These are phyloP conservation scores for Neonectria coccinea DNA, from an alignment of 2,329 filamentous ascomycete genomes.

Conservation along the genomic window DNA sequence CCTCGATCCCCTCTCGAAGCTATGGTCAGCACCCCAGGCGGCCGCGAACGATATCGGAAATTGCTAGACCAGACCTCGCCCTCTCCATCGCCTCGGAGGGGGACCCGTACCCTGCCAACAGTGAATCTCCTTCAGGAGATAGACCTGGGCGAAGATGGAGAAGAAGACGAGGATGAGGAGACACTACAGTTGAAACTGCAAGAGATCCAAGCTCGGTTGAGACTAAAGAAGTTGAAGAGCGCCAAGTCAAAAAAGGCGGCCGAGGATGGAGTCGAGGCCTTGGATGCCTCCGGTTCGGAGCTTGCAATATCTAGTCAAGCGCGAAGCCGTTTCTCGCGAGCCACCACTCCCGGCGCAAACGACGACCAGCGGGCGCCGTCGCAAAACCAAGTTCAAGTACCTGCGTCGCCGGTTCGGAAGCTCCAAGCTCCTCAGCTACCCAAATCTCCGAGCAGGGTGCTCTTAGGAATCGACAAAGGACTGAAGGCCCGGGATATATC, in stretches of 20 bases:
- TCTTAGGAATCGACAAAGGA: constrained; percentile 91
- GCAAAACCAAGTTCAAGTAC: constrained; percentile 74
- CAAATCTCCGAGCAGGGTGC: constrained; percentile 81
- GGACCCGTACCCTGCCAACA: constrained; percentile 39
- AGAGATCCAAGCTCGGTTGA: constrained; percentile 88
- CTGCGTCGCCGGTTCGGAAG: constrained; percentile 77
- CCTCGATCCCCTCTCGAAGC: constrained; percentile 75
- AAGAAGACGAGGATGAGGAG: constrained; percentile 88
- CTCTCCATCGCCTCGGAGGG: constrained; percentile 70
- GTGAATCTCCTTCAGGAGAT: constrained; percentile 50
- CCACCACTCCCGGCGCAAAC: constrained; percentile 45
- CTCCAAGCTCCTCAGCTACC: constrained; percentile 63
- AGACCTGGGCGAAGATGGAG: constrained; percentile 55
- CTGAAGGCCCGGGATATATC: constrained; percentile 85
- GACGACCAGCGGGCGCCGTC: constrained; percentile 35
- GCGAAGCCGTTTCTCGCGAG: constrained; percentile 38
- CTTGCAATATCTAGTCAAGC: constrained; percentile 41
- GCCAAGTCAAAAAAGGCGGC: constrained; percentile 45
- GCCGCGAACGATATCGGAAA: constrained; percentile 79
- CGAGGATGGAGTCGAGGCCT: constrained; percentile 34
- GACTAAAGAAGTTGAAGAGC: constrained; percentile 86
- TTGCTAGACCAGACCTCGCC: constrained; percentile 75
- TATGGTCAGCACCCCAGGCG: constrained; percentile 77
- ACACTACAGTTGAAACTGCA: constrained; percentile 86
- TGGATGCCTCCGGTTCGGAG: constrained; percentile 35